A percentile compares a stretch with the other conserved stretches of the same genome.
phyloP scores from a whole-genome alignment of 2,329 filamentous ascomycete genomes.

The Clonostachys rosea region DNA sequence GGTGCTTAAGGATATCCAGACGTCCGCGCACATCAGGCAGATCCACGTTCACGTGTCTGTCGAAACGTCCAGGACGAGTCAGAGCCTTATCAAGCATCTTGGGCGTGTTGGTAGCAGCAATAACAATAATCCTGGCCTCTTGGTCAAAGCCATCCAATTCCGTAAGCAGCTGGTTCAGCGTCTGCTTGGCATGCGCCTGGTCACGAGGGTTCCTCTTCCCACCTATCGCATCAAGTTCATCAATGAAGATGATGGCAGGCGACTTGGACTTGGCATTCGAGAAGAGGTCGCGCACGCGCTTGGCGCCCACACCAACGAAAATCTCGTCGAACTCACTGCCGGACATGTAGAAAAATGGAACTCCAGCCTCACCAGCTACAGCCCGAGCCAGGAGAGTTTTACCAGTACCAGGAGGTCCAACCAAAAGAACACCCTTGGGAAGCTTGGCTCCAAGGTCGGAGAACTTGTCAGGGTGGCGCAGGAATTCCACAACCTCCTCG shows the following conservation, averaged over 20 bases:
- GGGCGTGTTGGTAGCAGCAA: constrained; percentile 94
- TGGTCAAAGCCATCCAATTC: constrained; percentile 97
- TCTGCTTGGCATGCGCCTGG: constrained; percentile 94
- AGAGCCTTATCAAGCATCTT: constrained; percentile 92
- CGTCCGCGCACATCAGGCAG: constrained; percentile 91
- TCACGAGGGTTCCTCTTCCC: constrained; percentile 90
- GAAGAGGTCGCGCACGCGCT: constrained; percentile 94
- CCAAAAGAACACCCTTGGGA: constrained; percentile 91
- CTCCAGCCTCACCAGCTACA: constrained; percentile 92
- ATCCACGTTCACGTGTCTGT: constrained; percentile 83
- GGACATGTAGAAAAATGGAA: constrained; percentile 99
- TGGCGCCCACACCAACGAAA: constrained; percentile 94
- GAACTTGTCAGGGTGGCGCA: constrained; percentile 90
- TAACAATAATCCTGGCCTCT: constrained; percentile 89
- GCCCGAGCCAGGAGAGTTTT: constrained; percentile 95
- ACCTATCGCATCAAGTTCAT: constrained; percentile 91
- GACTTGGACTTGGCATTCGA: constrained; percentile 76
- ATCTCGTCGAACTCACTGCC: constrained; percentile 98
- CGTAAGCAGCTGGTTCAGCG: constrained; percentile 92
- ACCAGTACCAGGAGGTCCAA: constrained; percentile 93
- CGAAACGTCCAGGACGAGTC: constrained; percentile 90
- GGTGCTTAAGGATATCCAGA: constrained; percentile 87
- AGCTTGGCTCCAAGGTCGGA: constrained; percentile 92
- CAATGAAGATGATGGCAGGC: constrained; percentile 91
- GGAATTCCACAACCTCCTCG: constrained; percentile 92